Percentiles rank a stretch among this genome's conserved stretches.
These are phyloP conservation scores for Claviceps paspali DNA, from an alignment of 2,329 filamentous ascomycete species.

Conservation along the genomic window DNA sequence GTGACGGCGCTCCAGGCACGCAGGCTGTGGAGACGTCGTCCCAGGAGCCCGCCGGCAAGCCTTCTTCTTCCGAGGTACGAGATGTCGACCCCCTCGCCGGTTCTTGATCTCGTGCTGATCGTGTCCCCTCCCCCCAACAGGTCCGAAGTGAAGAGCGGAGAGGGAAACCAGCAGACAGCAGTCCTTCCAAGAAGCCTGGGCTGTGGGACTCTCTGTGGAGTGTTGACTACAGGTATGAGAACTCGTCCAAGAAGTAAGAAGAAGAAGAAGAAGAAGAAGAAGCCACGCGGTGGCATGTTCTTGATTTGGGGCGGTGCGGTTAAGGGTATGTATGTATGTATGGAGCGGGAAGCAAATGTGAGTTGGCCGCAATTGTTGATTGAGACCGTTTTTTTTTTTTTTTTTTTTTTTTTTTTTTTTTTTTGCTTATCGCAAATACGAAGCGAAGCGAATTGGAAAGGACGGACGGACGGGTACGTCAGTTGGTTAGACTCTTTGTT, in stretches of 20 bases:
- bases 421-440: too few species aligned
- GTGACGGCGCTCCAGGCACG: too few species aligned
- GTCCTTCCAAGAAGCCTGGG: slow-evolving; percentile 34
- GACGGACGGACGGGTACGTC: too few species aligned
- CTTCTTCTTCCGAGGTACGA: slow-evolving; percentile 35
- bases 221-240: slow-evolving; percentile 41
- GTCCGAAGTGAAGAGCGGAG: slow-evolving; percentile 17
- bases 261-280: too few species aligned
- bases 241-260: slow-evolving; percentile 15
- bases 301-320: too few species aligned
- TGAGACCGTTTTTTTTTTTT: background rate
- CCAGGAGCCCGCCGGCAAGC: slow-evolving; percentile 10
- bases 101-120: slow-evolving; percentile 21
- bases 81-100: slow-evolving; percentile 35
- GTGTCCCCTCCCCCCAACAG: slow-evolving; percentile 10
- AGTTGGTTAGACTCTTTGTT: too few species aligned
- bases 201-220: slow-evolving; percentile 50
- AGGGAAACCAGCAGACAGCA: slow-evolving; percentile 19
- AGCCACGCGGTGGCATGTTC: too few species aligned
- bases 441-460: too few species aligned
- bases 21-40: slow-evolving; percentile 12
- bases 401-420: background rate
- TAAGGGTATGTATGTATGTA: too few species aligned
- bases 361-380: too few species aligned
- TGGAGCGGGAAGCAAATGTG: too few species aligned